Evolutionary conservation across 2,329 filamentous ascomycete genomes (phyloP).

Genomic region (Fusarium metavorans): DNA sequence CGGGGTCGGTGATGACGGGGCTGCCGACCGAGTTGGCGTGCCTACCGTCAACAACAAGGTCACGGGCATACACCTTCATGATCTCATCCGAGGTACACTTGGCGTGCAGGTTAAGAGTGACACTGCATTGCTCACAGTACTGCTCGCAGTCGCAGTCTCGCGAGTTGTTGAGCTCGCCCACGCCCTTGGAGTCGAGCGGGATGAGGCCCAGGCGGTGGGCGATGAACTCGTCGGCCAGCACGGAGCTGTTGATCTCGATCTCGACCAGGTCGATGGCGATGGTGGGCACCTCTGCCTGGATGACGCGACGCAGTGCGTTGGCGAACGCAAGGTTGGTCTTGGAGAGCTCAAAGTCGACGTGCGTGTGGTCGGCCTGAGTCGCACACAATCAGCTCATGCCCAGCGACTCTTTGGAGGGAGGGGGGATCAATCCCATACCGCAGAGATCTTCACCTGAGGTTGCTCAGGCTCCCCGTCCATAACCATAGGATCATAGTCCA

Average conservation of each 20-base stretch:
- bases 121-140: slow-evolving; percentile 91
- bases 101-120: slow-evolving; percentile 85
- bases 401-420: slow-evolving; percentile 11
- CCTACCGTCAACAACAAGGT: slow-evolving; percentile 79
- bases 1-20: slow-evolving; percentile 86
- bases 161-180: slow-evolving; percentile 85
- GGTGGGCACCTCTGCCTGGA: slow-evolving; percentile 94
- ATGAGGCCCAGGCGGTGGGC: slow-evolving; percentile 92
- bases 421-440: slow-evolving; percentile 55
- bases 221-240: slow-evolving; percentile 95
- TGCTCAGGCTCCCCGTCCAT: slow-evolving; percentile 69
- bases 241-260: slow-evolving; percentile 93
- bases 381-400: slow-evolving; percentile 38
- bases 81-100: slow-evolving; percentile 87
- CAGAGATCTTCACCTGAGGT: slow-evolving; percentile 70
- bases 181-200: slow-evolving; percentile 85
- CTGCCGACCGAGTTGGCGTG: slow-evolving; percentile 82
- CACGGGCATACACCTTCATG: slow-evolving; percentile 94
- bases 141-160: slow-evolving; percentile 97
- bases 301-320: slow-evolving; percentile 90
- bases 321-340: slow-evolving; percentile 92
- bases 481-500: slow-evolving; percentile 72
- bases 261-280: slow-evolving; percentile 96
- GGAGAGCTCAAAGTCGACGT: slow-evolving; percentile 91
- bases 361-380: slow-evolving; percentile 77